A percentile compares a stretch with the other conserved stretches of the same genome.
Conservation (phyloP, 371 early-diverging fungal genomes). For the Dinochytrium kinnereticum region DNA sequence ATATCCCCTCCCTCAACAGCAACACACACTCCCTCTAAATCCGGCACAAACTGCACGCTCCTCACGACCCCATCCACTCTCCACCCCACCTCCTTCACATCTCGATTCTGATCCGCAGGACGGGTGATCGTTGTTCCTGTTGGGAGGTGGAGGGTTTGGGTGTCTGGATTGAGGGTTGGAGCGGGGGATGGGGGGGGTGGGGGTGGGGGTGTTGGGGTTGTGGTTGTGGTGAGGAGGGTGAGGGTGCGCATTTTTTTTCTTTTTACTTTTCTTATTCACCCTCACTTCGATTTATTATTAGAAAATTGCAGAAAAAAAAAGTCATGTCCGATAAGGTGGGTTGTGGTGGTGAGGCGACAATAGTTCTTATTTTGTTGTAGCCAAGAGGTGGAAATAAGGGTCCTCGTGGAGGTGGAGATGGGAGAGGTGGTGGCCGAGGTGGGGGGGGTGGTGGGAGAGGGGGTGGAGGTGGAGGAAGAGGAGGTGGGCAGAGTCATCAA, state of each 20-base stretch:
- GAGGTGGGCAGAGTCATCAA: constrained; percentile 28
- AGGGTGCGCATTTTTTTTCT: neutral
- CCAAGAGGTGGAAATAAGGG: constrained; percentile 2
- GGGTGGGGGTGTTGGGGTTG: neutral
- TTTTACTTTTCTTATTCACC: no score
- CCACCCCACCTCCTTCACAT: no score
- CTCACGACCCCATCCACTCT: no score
- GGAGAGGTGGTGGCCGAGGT: neutral
- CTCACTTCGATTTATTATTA: no score
- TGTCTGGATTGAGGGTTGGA: neutral
- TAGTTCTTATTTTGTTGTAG: neutral
- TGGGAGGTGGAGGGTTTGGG: neutral
- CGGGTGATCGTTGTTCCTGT: neutral
- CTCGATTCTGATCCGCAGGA: no score
- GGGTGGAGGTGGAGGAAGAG: constrained; percentile 24
- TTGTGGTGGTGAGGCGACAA: neutral
- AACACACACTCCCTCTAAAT: constrained; percentile 69
- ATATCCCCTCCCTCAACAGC: constrained; percentile 73
- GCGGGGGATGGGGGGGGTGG: neutral
- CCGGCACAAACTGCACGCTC: constrained; percentile 60
- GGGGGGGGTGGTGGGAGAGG: constrained; percentile 19
- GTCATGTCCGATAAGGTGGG: neutral
- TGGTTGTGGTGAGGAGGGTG: neutral
- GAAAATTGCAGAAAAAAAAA: neutral
- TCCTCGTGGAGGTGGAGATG: constrained; percentile 21